These are phyloP conservation scores for Fraxinus greggii DNA, from an alignment of 305 asterid genomes.

Conservation along the genomic window DNA sequence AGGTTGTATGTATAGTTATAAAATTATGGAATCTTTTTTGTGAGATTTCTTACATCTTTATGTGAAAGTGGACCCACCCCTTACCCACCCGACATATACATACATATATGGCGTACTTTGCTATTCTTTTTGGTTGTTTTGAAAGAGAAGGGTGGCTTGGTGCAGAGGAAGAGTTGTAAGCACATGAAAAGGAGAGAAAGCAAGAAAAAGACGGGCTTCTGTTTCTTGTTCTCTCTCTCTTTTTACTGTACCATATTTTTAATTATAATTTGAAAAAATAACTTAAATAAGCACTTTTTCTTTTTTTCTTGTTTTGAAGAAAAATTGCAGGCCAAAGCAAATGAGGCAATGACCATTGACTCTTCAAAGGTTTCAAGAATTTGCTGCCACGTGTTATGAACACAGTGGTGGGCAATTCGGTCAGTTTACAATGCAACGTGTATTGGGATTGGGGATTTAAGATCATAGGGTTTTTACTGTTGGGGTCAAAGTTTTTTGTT, in stretches of 20 bases:
- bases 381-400: slow-evolving; percentile 23
- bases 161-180: slow-evolving; percentile 30
- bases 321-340: slow-evolving; percentile 29
- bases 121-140: slow-evolving; percentile 41
- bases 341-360: slow-evolving; percentile 28
- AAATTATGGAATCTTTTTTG: slow-evolving; percentile 31
- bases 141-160: slow-evolving; percentile 37
- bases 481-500: slow-evolving; percentile 39
- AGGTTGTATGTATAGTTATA: slow-evolving; percentile 27
- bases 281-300: not conserved
- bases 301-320: slow-evolving; percentile 27
- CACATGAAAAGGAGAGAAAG: slow-evolving; percentile 80
- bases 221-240: slow-evolving; percentile 38
- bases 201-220: slow-evolving; percentile 41
- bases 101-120: slow-evolving; percentile 17
- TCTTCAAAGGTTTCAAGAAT: not conserved
- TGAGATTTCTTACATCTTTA: slow-evolving; percentile 23
- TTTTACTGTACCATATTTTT: slow-evolving; percentile 27
- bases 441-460: slow-evolving; percentile 19
- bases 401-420: slow-evolving; percentile 32
- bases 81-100: not conserved
- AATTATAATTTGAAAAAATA: not conserved
- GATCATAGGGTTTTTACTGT: slow-evolving; percentile 19
- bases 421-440: slow-evolving; percentile 10
- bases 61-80: slow-evolving; percentile 12